These are phyloP conservation scores for Salix suchowensis DNA, from an alignment of 345 rosid species.

Conservation along the genomic window DNA sequence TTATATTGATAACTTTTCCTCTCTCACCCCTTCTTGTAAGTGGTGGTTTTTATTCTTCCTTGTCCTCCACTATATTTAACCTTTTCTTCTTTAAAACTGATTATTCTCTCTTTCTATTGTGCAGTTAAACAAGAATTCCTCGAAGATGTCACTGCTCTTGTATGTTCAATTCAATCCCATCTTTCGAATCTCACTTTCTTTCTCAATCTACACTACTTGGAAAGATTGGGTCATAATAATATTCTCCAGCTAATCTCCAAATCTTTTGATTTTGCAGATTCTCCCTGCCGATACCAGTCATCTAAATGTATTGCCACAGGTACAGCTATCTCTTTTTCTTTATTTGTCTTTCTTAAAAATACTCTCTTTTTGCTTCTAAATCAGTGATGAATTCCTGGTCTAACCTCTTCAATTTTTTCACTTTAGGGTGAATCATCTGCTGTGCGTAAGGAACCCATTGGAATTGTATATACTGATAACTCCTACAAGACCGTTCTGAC, in stretches of 20 bases:
- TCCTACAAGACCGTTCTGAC: neutral
- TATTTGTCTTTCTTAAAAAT: neutral
- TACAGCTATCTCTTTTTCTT: neutral
- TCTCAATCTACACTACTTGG: neutral
- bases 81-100: neutral
- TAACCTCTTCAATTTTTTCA: conserved; percentile 15
- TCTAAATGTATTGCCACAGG: conserved; percentile 75
- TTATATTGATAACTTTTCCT: conserved; percentile 51
- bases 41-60: neutral
- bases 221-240: neutral
- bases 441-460: conserved; percentile 45
- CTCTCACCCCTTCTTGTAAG: conserved; percentile 47
- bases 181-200: neutral
- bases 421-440: conserved; percentile 49
- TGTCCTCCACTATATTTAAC: neutral
- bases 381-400: conserved; percentile 18
- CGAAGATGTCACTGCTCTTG: conserved; percentile 64
- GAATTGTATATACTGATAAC: conserved; percentile 49
- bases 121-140: conserved; percentile 66
- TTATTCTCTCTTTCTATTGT: neutral
- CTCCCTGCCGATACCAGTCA: conserved; percentile 45
- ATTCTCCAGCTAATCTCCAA: neutral
- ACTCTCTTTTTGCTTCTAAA: neutral
- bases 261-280: conserved; percentile 36
- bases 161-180: conserved; percentile 25